Evolutionary conservation across 2,329 filamentous ascomycete genomes (phyloP), one percentile per base, ranked within the genome.

Genomic region (Metarhizium rileyi): DNA sequence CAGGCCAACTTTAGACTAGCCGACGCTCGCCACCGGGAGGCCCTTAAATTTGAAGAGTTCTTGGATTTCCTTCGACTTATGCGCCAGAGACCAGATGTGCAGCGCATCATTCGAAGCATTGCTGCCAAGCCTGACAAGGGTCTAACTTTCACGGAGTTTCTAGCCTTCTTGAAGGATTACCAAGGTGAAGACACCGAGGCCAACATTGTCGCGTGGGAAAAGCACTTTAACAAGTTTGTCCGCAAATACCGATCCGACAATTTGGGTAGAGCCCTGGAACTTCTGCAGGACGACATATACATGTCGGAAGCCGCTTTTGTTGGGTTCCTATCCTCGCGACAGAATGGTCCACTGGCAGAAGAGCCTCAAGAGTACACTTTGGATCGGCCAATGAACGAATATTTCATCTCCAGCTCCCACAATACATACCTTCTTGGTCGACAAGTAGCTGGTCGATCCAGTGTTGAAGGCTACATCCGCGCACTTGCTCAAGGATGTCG

Each of bases 371-470:
- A 80, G 26, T 80, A 82, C 49, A 72, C 72, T 5, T 80, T 96
- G 49, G 83, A 95, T 61, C 81, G 87, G 23, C 93, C 93, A 0
- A 73, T 97, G 64, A 95, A 95, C 63, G 91, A 97, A 63, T 98
- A 98, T 67, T 96, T 90, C 72, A 93, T 98, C 57, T 97, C 91
- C 1, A 96, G 90, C 71, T 97, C 93, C 1, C 93, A 98, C 74
- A 98, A 98, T 68, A 98, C 93, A 0, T 98, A 98, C 61, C 82
- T 98, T 1, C 75, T 94, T 4, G 93, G 93, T 14, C 84, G 90
- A 48, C 93, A 98, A 65, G 84, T 97, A 2, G 86, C 83, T 10
- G 91, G 91, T 26, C 80, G 87, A 42, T 96, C 93, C 2, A 97
- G 90, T 62, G 87, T 94, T 2, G 93, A 98, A 66, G 90, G 90